Evolutionary conservation across 139 green algal genomes (phyloP), one percentile per base, ranked within the genome.

Genomic region (Micractinium conductrix): DNA sequence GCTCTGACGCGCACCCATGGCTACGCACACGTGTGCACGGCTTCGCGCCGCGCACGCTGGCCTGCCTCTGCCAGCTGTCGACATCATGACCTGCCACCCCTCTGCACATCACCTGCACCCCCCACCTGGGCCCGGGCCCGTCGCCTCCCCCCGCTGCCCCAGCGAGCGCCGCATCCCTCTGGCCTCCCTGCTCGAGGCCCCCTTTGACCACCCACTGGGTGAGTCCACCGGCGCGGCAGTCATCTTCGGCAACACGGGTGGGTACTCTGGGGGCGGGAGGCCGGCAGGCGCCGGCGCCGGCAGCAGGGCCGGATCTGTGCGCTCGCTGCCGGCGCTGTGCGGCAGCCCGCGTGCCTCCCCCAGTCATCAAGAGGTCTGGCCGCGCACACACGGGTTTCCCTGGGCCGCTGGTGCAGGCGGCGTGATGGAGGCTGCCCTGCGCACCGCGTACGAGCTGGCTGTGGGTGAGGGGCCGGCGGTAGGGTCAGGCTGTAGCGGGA

Each of bases 361-460:
- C n/a, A n/a, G n/a, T n/a, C n/a, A n/a, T n/a, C n/a, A n/a, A n/a
- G n/a, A n/a, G n/a, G 53, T 62, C 24, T 16, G 19, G 6, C 53
- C 53, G 7, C 10, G 19, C 53, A 62, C 53, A 58, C 48, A 58
- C n/a, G n/a, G n/a, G n/a, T n/a, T n/a, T n/a, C n/a, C n/a, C n/a
- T n/a, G n/a, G n/a, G n/a, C 53, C 53, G 53, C 53, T 62, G 53
- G 53, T 21, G 6, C 53, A 62, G 92, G 92, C 33, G 92, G 92
- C 37, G 92, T 95, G 21, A 95, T 95, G 92, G 92, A 95, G 90
- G 91, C 92, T 2, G 92, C 92, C 28, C 86, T 95, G 78, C 89
- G 92, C 80, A 95, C 92, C 16, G 91, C 92, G 40, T 91, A 90
- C 68, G 88, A 94, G 86, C 26, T 92, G 22, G 78, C 89, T 22